phyloP scores from a whole-genome alignment of 2,329 filamentous ascomycete genomes.

The Dothistroma septosporum region DNA sequence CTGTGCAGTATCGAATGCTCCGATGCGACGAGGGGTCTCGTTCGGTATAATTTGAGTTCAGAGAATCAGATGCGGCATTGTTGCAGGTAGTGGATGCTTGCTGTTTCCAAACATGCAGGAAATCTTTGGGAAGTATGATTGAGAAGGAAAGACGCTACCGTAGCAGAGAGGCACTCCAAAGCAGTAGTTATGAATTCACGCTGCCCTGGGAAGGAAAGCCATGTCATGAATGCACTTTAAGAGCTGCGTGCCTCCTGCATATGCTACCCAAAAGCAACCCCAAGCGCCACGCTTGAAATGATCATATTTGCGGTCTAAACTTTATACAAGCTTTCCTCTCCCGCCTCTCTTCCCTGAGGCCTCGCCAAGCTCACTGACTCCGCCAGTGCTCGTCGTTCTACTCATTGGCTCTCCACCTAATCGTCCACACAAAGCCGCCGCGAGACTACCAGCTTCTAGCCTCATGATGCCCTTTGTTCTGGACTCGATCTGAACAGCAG shows the following conservation, averaged over 20 bases:
- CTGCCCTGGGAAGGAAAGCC: too few relatives aligned
- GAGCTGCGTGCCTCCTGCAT: neutral
- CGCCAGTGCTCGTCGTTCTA: constrained; percentile 28
- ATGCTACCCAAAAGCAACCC: neutral
- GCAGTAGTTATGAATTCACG: too few relatives aligned
- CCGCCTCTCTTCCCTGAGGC: constrained; percentile 18
- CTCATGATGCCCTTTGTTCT: constrained; percentile 4
- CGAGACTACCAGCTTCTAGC: constrained; percentile 20
- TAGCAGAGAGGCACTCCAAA: too few relatives aligned
- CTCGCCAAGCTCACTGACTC: constrained; percentile 26
- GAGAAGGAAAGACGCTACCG: too few relatives aligned
- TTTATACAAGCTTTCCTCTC: constrained; percentile 14
- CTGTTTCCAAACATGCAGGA: too few relatives aligned
- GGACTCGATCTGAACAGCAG: constrained; percentile 21
- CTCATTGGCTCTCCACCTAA: constrained; percentile 31
- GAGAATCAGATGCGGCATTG: too few relatives aligned
- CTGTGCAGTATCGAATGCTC: too few relatives aligned
- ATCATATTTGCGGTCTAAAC: neutral
- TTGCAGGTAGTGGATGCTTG: too few relatives aligned
- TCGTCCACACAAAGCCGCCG: constrained; percentile 25
- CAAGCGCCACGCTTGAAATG: neutral
- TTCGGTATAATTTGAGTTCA: too few relatives aligned
- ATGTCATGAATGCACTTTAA: too few relatives aligned
- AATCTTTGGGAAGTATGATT: too few relatives aligned
- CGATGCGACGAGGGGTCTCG: too few relatives aligned